Conservation (phyloP, 441 rosid species). For the Kokia cookei region DNA sequence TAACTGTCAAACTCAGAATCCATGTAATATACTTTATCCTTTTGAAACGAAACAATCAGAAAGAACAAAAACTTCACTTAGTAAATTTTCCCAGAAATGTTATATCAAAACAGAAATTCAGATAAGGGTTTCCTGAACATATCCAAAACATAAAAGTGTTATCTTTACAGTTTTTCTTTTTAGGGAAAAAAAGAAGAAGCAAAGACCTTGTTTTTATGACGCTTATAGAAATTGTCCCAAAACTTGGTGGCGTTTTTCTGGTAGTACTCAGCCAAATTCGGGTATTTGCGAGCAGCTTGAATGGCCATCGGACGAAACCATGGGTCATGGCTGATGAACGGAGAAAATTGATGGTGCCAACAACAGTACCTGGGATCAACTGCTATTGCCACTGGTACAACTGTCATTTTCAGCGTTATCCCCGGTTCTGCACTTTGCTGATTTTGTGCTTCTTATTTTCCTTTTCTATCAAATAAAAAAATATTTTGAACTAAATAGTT, state of each 20-base stretch:
- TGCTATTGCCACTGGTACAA: not conserved
- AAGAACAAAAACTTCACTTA: not conserved
- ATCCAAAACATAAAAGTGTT: not conserved
- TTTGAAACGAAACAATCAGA: not conserved
- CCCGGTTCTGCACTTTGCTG: not conserved
- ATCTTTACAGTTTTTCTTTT: not conserved
- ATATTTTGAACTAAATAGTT: no score
- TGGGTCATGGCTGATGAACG: not conserved
- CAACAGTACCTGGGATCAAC: not conserved
- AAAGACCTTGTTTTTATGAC: conserved; percentile 26
- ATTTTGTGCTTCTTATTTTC: not conserved
- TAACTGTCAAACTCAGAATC: not conserved
- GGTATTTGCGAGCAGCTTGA: not conserved
- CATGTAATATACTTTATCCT: not conserved
- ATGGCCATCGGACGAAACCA: not conserved
- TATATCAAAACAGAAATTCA: not conserved
- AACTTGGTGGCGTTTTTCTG: conserved; percentile 23
- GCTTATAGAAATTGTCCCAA: conserved; percentile 32
- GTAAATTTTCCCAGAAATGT: not conserved
- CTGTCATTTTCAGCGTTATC: not conserved
- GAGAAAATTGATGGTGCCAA: not conserved
- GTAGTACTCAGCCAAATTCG: conserved; percentile 9
- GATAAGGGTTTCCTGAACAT: not conserved
- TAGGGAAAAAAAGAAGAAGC: not conserved
- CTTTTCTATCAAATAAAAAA: no score